Evolutionary conservation across 345 rosid genomes (phyloP).

Genomic region (Garcia nutans): DNA sequence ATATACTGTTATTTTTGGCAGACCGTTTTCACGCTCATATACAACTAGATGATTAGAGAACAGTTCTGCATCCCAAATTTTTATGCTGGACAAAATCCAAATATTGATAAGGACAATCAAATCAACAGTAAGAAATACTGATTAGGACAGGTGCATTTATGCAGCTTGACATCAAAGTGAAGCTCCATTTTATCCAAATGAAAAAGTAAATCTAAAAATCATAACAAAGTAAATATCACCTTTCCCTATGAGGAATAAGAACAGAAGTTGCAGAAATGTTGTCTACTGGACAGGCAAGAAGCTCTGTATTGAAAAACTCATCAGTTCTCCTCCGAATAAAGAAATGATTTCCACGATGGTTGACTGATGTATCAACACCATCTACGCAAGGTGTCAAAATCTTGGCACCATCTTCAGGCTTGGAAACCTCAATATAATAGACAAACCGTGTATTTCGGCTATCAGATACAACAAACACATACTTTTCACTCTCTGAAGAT

Average conservation of each 20-base stretch:
- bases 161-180: neutral
- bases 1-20: conserved; percentile 58
- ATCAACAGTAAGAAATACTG: neutral
- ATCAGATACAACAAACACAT: conserved; percentile 64
- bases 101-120: neutral
- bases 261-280: conserved; percentile 53
- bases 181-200: neutral
- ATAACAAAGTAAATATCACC: conserved; percentile 37
- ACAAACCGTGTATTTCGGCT: conserved; percentile 71
- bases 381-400: conserved; percentile 69
- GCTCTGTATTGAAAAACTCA: conserved; percentile 76
- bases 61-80: conserved; percentile 73
- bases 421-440: conserved; percentile 61
- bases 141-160: neutral
- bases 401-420: conserved; percentile 65
- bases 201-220: neutral
- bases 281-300: conserved; percentile 67
- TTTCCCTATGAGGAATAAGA: conserved; percentile 81
- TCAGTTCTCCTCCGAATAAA: conserved; percentile 70
- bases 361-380: conserved; percentile 66
- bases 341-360: conserved; percentile 88
- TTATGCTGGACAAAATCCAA: conserved; percentile 46
- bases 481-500: conserved; percentile 75
- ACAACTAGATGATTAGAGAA: conserved; percentile 75
- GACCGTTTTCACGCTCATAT: conserved; percentile 77